Conservation (phyloP, 2,329 filamentous ascomycete species). For the Monosporascus sp. region DNA sequence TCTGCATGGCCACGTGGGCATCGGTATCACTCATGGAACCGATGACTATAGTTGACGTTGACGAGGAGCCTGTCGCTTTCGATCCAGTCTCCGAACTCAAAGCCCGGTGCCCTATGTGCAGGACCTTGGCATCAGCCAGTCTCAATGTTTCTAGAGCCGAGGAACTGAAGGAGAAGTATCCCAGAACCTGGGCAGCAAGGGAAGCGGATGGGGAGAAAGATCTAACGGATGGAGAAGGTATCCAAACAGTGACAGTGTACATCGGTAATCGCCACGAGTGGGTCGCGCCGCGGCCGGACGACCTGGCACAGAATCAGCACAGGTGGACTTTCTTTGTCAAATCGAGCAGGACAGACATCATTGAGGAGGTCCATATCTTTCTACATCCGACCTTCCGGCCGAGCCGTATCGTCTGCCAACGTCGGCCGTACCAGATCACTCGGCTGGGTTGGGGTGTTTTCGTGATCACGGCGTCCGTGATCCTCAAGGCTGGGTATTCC, state of each 20-base stretch:
- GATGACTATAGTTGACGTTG: conserved; percentile 32
- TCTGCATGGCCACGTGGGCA: conserved; percentile 41
- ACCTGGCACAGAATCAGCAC: conserved; percentile 28
- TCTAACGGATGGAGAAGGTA: conserved; percentile 11
- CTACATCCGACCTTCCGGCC: conserved; percentile 38
- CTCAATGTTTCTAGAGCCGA: conserved; percentile 20
- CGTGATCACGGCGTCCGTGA: conserved; percentile 30
- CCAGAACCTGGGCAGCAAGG: conserved; percentile 28
- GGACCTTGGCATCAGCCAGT: conserved; percentile 30
- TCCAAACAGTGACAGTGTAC: conserved; percentile 35
- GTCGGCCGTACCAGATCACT: conserved; percentile 33
- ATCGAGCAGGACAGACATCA: conserved; percentile 35
- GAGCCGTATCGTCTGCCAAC: conserved; percentile 24
- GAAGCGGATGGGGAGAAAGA: conserved; percentile 20
- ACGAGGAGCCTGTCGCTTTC: conserved; percentile 25
- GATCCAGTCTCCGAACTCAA: conserved; percentile 22
- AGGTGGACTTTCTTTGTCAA: conserved; percentile 41
- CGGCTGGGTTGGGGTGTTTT: conserved; percentile 38
- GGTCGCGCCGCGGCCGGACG: conserved; percentile 15
- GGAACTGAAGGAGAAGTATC: conserved; percentile 29
- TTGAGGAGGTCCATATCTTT: conserved; percentile 35
- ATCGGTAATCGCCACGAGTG: conserved; percentile 36
- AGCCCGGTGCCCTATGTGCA: conserved; percentile 40
- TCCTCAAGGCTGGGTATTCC: conserved; percentile 35
- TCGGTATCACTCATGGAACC: conserved; percentile 31